Evolutionary conservation across 495 filamentous ascomycete genomes (phyloP), one percentile per base, ranked within the genome.

Genomic region (Xylaria palmicola): DNA sequence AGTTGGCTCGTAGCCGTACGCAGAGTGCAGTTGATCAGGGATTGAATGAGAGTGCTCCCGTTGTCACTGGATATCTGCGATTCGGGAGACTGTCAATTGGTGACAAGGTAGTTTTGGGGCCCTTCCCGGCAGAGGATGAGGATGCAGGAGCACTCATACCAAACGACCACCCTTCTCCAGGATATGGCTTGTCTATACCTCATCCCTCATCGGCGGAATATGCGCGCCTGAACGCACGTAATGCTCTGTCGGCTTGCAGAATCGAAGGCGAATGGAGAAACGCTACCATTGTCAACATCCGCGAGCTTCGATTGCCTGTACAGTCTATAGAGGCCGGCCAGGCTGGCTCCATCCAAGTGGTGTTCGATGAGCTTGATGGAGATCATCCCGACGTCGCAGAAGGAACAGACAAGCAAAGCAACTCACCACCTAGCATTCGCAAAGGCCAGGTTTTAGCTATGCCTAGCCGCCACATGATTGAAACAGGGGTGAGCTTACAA

Each of bases 271-370:
- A 89, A 70, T 96, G 91, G 91, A 86, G 88, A 44, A 80, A 76
- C 17, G 88, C 91, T n/a, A 84, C 80, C 20, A 86, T 97, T 48
- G 83, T 90, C 48, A 96, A 92, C 61, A 86, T 97, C 29, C 88
- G 95, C 19, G 92, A 96, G 64, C 80, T 98, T 7, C 85, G 95
- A 17, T 79, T 97, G 5, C 90, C 94, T 0, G 91, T 96, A 3
- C 88, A 86, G 47, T 87, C 80, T 0, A 80, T 98, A 0, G 77
- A 83, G 15, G 81, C 85, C 13, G 94, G 90, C 51, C 92, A 97
- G 78, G 93, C 94, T 2, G 94, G 95, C 2, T 96, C 92, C 2
- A 85, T 98, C 26, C 93, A 93, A 2, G 77, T 97, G 54, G 83
- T 89, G 19, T 85, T 89, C 62, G 74, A 79, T 48, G 63, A 55